Evolutionary conservation across 1,284 basidiomycete genomes (phyloP).

Genomic region (Cutaneotrichosporon curvatum): DNA sequence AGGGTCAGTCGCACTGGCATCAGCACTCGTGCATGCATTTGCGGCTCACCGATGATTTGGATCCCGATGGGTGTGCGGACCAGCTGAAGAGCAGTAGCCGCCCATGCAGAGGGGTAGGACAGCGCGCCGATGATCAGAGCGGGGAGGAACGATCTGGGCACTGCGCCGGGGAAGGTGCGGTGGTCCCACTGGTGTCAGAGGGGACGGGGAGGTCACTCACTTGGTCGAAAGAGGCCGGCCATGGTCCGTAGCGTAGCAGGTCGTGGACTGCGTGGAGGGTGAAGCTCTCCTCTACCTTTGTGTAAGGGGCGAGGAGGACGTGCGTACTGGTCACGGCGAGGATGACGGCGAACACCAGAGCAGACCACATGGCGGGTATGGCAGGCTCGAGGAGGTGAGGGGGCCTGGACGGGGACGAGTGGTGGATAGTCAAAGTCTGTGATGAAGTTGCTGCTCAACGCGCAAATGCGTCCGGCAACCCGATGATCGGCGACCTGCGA

Average conservation of each 20-base stretch:
- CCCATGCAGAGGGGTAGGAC: conserved; percentile 23
- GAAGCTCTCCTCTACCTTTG: conserved; percentile 97
- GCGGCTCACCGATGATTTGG: conserved; percentile 56
- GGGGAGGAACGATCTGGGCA: conserved; percentile 78
- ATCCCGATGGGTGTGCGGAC: conserved; percentile 47
- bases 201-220: conserved; percentile 3
- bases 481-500: no score
- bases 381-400: neutral
- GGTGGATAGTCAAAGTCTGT: neutral
- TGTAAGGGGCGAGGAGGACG: conserved; percentile 73
- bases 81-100: neutral
- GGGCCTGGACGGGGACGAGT: neutral
- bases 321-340: conserved; percentile 57
- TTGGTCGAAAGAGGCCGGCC: conserved; percentile 2
- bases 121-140: conserved; percentile 40
- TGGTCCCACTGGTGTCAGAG: conserved; percentile 69
- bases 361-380: neutral
- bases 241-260: conserved; percentile 62
- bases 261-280: conserved; percentile 89
- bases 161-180: conserved; percentile 75
- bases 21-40: neutral
- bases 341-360: conserved; percentile 53
- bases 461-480: no score
- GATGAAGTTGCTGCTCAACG: neutral
- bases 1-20: conserved; percentile 66